Evolutionary conservation across 495 filamentous ascomycete genomes (phyloP).

Genomic region (Penicillium subrubescens): DNA sequence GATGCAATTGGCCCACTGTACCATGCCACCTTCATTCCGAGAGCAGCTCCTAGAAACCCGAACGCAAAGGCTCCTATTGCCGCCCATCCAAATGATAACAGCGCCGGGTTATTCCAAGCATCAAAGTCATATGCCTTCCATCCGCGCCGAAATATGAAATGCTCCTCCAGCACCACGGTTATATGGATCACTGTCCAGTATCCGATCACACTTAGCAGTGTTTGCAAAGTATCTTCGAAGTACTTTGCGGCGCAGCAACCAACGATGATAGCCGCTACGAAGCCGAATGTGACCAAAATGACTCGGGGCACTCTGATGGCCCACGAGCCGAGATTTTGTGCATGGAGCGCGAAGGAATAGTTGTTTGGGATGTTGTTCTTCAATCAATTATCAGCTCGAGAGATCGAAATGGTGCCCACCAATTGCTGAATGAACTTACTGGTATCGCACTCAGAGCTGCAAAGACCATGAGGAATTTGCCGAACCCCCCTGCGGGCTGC

Average conservation of each 20-base stretch:
- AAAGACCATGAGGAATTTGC: conserved; percentile 41
- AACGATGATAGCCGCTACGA: conserved; percentile 23
- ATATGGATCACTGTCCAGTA: conserved; percentile 80
- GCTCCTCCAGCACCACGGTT: conserved; percentile 64
- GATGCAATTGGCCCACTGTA: conserved; percentile 65
- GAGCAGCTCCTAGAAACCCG: conserved; percentile 65
- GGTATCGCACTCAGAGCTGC: conserved; percentile 40
- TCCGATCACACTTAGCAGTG: conserved; percentile 37
- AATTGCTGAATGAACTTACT: conserved; percentile 15
- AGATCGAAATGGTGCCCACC: background rate
- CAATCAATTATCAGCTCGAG: background rate
- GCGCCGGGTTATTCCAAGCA: conserved; percentile 52
- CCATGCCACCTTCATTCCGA: conserved; percentile 74
- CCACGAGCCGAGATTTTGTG: conserved; percentile 40
- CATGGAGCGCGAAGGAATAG: conserved; percentile 32
- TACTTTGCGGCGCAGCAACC: conserved; percentile 31
- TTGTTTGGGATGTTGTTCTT: conserved; percentile 37
- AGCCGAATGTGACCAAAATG: conserved; percentile 30
- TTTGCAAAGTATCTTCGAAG: conserved; percentile 29
- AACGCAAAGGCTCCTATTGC: conserved; percentile 62
- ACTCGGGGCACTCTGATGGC: conserved; percentile 36
- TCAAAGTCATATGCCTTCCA: conserved; percentile 58
- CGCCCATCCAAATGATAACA: conserved; percentile 65
- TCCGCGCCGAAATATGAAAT: conserved; percentile 68
- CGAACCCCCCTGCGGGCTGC: conserved; percentile 45